Percentiles rank a stretch among this genome's conserved stretches.
Evolutionary conservation across 805 yeast genomes (phyloP).

Genomic region (Starmerella apicola): DNA sequence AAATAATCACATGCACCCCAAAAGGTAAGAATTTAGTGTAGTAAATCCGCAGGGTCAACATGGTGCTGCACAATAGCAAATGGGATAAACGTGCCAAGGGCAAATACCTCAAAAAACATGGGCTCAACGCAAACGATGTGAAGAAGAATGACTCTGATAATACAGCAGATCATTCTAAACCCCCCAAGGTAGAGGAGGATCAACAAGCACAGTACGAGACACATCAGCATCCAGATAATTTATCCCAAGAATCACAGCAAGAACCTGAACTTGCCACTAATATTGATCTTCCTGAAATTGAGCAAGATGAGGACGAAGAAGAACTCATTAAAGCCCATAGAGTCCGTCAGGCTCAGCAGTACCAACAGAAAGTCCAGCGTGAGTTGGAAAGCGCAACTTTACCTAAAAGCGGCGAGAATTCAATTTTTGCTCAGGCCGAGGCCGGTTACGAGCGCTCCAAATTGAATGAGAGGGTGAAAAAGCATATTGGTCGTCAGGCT

Average conservation of each 20-base stretch:
- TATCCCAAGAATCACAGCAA: no score
- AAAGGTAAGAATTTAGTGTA: not conserved
- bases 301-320: slow-evolving; percentile 5
- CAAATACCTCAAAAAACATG: slow-evolving; percentile 35
- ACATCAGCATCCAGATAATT: no score
- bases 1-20: no score
- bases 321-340: slow-evolving; percentile 1
- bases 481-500: slow-evolving; percentile 8
- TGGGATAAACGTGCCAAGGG: slow-evolving; percentile 39
- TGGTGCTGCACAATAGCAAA: slow-evolving; percentile 43
- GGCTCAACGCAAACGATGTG: slow-evolving; percentile 18
- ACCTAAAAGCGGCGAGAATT: not conserved
- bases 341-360: not conserved
- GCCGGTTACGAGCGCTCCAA: slow-evolving; percentile 15
- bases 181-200: no score
- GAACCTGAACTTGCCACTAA: slow-evolving; percentile 1
- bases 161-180: no score
- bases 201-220: no score
- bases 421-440: slow-evolving; percentile 11
- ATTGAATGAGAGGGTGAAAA: slow-evolving; percentile 10
- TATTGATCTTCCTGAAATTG: not conserved
- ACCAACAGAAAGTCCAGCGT: not conserved
- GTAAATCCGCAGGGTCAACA: slow-evolving; percentile 12
- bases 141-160: no score
- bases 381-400: no score